Percentiles rank a stretch among this genome's conserved stretches.
phyloP scores from a whole-genome alignment of 768 basidiomycete genomes.

The Pleurotus ostreatus region DNA sequence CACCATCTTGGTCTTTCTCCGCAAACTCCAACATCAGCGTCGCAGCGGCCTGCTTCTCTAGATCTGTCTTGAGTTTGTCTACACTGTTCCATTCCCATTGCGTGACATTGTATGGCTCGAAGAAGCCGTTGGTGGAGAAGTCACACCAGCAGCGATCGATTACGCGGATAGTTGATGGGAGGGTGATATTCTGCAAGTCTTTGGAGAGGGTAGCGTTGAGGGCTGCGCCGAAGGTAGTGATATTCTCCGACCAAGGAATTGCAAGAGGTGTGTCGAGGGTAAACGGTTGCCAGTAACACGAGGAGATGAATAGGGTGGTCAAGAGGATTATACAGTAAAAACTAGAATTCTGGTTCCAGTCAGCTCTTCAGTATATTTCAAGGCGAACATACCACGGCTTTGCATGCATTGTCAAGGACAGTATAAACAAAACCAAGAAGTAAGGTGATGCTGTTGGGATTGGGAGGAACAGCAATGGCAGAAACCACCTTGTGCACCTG shows the following conservation, averaged over 20 bases:
- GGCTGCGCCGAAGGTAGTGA: constrained; percentile 71
- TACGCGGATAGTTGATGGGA: constrained; percentile 59
- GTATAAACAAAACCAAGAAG: constrained; percentile 72
- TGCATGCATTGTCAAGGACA: constrained; percentile 76
- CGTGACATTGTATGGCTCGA: constrained; percentile 74
- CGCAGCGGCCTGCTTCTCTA: constrained; percentile 30
- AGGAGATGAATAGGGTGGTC: constrained; percentile 78
- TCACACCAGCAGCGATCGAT: constrained; percentile 88
- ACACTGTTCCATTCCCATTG: constrained; percentile 73
- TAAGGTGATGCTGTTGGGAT: constrained; percentile 78
- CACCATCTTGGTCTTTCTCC: constrained; percentile 9
- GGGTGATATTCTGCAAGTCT: constrained; percentile 31
- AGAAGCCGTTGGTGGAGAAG: constrained; percentile 56
- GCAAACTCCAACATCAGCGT: constrained; percentile 16
- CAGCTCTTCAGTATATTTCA: too few relatives aligned
- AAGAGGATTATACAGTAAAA: constrained; percentile 87
- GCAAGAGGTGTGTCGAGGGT: constrained; percentile 60
- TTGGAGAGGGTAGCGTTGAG: constrained; percentile 43
- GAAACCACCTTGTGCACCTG: constrained; percentile 86
- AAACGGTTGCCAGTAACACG: constrained; percentile 88
- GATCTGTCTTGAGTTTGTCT: constrained; percentile 35
- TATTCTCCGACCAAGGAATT: constrained; percentile 61
- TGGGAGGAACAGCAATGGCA: constrained; percentile 72
- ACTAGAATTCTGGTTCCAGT: constrained; percentile 29
- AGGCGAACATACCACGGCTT: constrained; percentile 66